Base-by-base conservation (phyloP, 2,329 filamentous ascomycete genomes). In the Diaporthe ilicicola region DNA sequence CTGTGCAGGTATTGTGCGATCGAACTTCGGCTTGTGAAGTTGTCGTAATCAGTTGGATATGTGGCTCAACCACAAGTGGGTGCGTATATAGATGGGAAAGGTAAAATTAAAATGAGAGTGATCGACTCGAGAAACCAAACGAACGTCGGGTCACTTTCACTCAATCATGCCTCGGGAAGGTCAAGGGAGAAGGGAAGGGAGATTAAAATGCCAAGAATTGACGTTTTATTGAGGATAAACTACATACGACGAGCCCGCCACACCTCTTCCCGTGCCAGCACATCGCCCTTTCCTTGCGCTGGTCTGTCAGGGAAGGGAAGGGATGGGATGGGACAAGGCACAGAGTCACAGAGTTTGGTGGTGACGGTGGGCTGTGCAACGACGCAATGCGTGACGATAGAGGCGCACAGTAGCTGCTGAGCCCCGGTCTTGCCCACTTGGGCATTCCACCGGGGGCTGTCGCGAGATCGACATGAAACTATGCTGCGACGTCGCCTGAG, bases 381-480 rank as follows among this genome's bases (percentile, higher is more conserved):
- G 32, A 53, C 51, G 51, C 62, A 46, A 64, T 64, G 59, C 59
- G 59, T 19, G 59, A 50, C n/a, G 29, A 50, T 50, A 42, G 13
- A 64, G 19, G 6, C 4, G n/a, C 59, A 37, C 15, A 44, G 55
- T 48, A 42, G 65, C 65, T 46, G 51, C 39, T 6, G 24, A 27
- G 39, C 51, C 62, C 65, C 65, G 48, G 65, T 39, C 22, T 50
- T 68, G 65, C 65, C 65, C 42, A 68, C 44, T 46, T 46, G 22
- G 29, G 42, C 12, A 12, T 29, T 46, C 24, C 29, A 37, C 50
- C 62, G 34, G 48, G 64, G 64, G 46, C 48, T 50, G 67, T 66
- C 67, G 54, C 70, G 70, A 67, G 67, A 70, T 54, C 22, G 59
- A 67, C 55, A 39, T 72, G 70, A 72, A 72, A 72, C 70, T 51